phyloP scores from a whole-genome alignment of 108 stramenopile genomes.

The Schizochytrium sp. region DNA sequence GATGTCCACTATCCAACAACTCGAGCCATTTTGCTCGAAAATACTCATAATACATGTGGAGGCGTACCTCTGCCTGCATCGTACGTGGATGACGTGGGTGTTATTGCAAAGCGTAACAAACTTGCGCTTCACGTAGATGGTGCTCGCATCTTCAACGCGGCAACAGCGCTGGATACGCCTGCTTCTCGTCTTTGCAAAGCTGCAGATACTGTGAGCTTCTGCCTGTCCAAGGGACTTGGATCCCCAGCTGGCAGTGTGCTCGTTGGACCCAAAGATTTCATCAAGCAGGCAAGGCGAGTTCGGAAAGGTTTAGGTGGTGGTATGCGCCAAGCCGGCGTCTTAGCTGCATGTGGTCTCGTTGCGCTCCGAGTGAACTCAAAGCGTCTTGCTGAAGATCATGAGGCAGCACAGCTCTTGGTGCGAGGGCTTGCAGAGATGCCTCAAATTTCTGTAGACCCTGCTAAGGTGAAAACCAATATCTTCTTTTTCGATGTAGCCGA shows the following conservation, averaged over 20 bases:
- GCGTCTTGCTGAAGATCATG: constrained; percentile 85
- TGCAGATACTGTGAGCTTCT: constrained; percentile 90
- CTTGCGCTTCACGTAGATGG: constrained; percentile 89
- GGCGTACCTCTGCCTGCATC: constrained; percentile 84
- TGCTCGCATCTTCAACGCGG: constrained; percentile 92
- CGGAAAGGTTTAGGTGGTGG: constrained; percentile 95
- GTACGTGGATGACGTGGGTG: constrained; percentile 85
- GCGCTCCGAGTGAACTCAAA: constrained; percentile 85
- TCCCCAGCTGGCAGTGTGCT: constrained; percentile 92
- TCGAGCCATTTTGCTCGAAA: constrained; percentile 88
- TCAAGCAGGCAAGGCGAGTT: constrained; percentile 83
- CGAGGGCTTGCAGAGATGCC: constrained; percentile 62
- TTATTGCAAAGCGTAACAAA: constrained; percentile 71
- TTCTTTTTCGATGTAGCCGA: constrained; percentile 63
- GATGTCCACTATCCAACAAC: constrained; percentile 94
- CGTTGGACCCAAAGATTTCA: constrained; percentile 81
- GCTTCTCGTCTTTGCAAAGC: constrained; percentile 73
- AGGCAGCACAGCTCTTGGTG: constrained; percentile 66
- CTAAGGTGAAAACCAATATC: constrained; percentile 72
- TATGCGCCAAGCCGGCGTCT: constrained; percentile 93
- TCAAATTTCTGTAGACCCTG: constrained; percentile 59
- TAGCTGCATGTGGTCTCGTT: constrained; percentile 90
- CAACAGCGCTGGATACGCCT: constrained; percentile 78
- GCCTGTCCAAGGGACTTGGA: constrained; percentile 96
- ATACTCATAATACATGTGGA: constrained; percentile 95